Evolutionary conservation across 1,139 yeast genomes (phyloP).

Genomic region (Hyphopichia pseudoburtonii): DNA sequence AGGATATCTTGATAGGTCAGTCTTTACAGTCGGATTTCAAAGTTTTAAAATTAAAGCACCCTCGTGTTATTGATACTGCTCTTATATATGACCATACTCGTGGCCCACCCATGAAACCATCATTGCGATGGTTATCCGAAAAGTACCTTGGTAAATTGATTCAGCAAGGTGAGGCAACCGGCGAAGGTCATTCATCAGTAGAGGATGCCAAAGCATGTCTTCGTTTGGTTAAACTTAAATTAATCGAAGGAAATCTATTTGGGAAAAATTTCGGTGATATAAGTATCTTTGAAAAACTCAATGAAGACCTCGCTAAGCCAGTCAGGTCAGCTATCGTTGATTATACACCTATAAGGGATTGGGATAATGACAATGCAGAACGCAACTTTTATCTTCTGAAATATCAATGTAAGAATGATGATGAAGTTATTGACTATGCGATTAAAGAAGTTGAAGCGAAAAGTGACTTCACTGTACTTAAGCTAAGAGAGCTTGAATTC

Average conservation of each 20-base stretch:
- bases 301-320: slow-evolving; percentile 18
- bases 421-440: slow-evolving; percentile 50
- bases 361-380: slow-evolving; percentile 19
- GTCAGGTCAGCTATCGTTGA: slow-evolving; percentile 44
- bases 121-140: slow-evolving; percentile 66
- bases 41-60: slow-evolving; percentile 60
- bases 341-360: slow-evolving; percentile 18
- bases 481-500: slow-evolving; percentile 61
- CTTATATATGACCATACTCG: slow-evolving; percentile 67
- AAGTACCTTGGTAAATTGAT: slow-evolving; percentile 57
- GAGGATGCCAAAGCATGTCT: slow-evolving; percentile 85
- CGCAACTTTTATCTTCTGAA: background rate
- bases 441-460: slow-evolving; percentile 27
- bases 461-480: slow-evolving; percentile 52
- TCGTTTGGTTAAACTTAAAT: slow-evolving; percentile 69
- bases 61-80: slow-evolving; percentile 68
- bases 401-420: slow-evolving; percentile 52
- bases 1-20: slow-evolving; percentile 69
- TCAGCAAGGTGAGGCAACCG: slow-evolving; percentile 54
- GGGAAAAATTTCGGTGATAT: slow-evolving; percentile 53
- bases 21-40: slow-evolving; percentile 69
- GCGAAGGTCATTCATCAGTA: slow-evolving; percentile 76
- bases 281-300: slow-evolving; percentile 28
- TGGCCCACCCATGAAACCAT: slow-evolving; percentile 79
- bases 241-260: slow-evolving; percentile 61